phyloP scores from a whole-genome alignment of 2,329 filamentous ascomycete genomes.

The Aureobasidium sp. region DNA sequence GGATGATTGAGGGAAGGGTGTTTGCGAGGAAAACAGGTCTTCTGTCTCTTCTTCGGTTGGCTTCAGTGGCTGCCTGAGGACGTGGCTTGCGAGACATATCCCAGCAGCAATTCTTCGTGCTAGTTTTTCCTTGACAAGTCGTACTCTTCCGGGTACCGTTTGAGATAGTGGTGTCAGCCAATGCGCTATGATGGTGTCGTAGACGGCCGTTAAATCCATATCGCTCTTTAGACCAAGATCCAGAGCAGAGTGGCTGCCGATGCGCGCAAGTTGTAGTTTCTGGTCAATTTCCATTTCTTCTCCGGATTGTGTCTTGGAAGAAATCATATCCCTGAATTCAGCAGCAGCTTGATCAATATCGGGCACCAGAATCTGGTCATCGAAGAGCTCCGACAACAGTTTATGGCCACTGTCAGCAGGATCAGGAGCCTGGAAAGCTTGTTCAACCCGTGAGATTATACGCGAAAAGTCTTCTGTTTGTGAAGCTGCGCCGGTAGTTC shows the following conservation, averaged over 20 bases:
- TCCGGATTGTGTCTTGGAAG: background rate
- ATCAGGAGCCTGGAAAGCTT: background rate
- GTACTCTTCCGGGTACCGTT: constrained; percentile 19
- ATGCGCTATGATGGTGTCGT: constrained; percentile 19
- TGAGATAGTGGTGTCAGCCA: constrained; percentile 21
- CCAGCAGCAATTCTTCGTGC: constrained; percentile 27
- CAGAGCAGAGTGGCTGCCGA: constrained; percentile 4
- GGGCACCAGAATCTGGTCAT: constrained; percentile 12
- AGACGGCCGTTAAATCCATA: constrained; percentile 12
- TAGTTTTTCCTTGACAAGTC: constrained; percentile 25
- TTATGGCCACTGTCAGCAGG: background rate
- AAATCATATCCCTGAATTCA: constrained; percentile 12
- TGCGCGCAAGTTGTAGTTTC: constrained; percentile 1
- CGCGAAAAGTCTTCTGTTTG: background rate
- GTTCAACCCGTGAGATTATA: background rate
- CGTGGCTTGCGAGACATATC: constrained; percentile 27
- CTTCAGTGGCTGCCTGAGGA: constrained; percentile 11
- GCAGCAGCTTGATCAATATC: constrained; percentile 16
- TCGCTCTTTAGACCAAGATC: background rate
- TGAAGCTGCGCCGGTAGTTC: background rate
- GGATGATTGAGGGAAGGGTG: constrained; percentile 11
- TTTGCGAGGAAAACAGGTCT: background rate
- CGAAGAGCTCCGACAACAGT: constrained; percentile 2
- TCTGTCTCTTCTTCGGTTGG: background rate
- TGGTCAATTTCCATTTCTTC: background rate